phyloP scores from a whole-genome alignment of 169 alveolate species.

The Toxoplasma gondii region DNA sequence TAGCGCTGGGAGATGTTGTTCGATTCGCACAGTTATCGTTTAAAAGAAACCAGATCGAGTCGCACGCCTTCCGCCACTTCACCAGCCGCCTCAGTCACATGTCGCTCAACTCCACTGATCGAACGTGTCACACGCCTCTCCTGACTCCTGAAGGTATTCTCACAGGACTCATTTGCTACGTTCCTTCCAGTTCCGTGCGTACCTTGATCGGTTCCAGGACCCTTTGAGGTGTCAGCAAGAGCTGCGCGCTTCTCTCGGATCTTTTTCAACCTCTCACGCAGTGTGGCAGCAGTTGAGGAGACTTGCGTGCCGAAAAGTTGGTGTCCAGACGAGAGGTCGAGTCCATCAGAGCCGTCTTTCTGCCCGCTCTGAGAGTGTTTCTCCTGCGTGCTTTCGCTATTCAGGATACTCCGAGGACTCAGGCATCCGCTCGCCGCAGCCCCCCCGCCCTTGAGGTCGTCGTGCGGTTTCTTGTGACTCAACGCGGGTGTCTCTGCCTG shows the following conservation, averaged over 20 bases:
- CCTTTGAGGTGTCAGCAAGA: not conserved
- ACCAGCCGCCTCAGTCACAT: too few species aligned
- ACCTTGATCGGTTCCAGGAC: constrained; percentile 6
- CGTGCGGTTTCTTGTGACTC: not conserved
- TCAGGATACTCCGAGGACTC: not conserved
- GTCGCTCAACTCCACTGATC: too few species aligned
- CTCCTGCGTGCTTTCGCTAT: not conserved
- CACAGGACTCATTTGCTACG: too few species aligned
- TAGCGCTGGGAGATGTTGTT: too few species aligned
- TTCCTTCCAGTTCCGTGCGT: not conserved
- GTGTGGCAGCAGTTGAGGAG: not conserved
- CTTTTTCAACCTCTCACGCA: not conserved
- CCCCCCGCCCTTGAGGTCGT: not conserved
- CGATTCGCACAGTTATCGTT: too few species aligned
- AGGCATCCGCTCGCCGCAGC: not conserved
- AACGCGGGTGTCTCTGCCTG: not conserved
- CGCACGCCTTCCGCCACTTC: too few species aligned
- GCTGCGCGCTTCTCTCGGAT: not conserved
- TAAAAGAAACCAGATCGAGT: too few species aligned
- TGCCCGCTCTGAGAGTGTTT: not conserved
- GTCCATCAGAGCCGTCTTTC: not conserved
- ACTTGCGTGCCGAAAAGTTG: not conserved
- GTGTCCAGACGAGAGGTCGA: not conserved
- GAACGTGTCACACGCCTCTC: too few species aligned
- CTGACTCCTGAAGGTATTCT: too few species aligned